A percentile compares a stretch with the other conserved stretches of the same genome.
phyloP scores from a whole-genome alignment of 2,329 filamentous ascomycete genomes.

The Colletotrichum orchidophilum region DNA sequence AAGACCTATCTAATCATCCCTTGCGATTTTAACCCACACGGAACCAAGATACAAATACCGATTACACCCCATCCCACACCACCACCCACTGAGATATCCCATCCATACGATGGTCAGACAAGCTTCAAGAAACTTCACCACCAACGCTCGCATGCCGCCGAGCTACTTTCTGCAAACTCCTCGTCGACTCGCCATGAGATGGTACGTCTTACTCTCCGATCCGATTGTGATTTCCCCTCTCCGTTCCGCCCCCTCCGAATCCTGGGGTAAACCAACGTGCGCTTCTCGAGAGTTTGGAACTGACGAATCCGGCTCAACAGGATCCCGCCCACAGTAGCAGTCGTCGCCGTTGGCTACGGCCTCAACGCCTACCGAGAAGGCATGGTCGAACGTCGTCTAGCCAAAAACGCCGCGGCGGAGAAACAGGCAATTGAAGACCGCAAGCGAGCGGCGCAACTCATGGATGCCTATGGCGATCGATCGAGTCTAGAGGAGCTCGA shows the following conservation, averaged over 20 bases:
- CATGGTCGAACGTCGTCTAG: conserved; percentile 39
- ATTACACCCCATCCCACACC: not conserved
- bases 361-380: conserved; percentile 45
- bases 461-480: conserved; percentile 61
- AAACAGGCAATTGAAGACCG: conserved; percentile 46
- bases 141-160: conserved; percentile 45
- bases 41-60: conserved; percentile 14
- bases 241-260: not conserved
- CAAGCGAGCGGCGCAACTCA: conserved; percentile 51
- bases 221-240: not conserved
- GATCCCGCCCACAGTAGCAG: conserved; percentile 43
- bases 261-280: not conserved
- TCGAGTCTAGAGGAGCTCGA: conserved; percentile 59
- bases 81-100: not conserved
- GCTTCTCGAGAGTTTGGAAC: not conserved
- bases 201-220: conserved; percentile 39
- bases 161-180: conserved; percentile 44
- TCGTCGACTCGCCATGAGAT: conserved; percentile 41
- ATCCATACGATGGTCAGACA: conserved; percentile 25
- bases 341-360: conserved; percentile 46
- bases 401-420: conserved; percentile 43
- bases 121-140: conserved; percentile 43
- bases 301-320: conserved; percentile 35
- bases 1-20: conserved; percentile 16
- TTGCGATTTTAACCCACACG: conserved; percentile 15